Conservation (phyloP, 371 early-diverging fungal genomes). For the Mucor mucedo region DNA sequence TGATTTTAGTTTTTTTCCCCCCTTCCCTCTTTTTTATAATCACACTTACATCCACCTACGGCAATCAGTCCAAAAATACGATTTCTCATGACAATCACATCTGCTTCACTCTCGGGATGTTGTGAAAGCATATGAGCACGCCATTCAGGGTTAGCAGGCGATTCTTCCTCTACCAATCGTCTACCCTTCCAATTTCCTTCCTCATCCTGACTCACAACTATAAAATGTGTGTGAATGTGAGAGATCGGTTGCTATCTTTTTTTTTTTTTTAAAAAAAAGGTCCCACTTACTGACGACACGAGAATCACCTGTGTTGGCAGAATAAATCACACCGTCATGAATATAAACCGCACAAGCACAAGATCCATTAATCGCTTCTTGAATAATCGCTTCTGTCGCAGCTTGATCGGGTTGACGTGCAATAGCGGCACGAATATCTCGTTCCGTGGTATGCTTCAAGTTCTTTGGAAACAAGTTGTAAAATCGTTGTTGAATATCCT, state of each 20-base stretch:
- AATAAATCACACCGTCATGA: conserved; percentile 73
- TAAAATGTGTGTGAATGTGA: neutral
- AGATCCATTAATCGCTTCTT: conserved; percentile 73
- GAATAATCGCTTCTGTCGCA: conserved; percentile 39
- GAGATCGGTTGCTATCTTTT: too few relatives aligned
- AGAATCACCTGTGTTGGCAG: conserved; percentile 82
- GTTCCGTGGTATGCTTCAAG: conserved; percentile 37
- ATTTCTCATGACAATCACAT: conserved; percentile 42
- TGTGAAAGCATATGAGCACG: conserved; percentile 46
- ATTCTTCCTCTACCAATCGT: conserved; percentile 55
- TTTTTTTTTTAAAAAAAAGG: neutral
- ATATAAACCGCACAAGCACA: conserved; percentile 81
- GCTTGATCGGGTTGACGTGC: conserved; percentile 39
- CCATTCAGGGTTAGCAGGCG: conserved; percentile 53
- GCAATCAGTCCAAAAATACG: conserved; percentile 58
- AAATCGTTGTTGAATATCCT: conserved; percentile 64
- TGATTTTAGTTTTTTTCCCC: neutral
- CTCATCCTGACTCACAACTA: conserved; percentile 52
- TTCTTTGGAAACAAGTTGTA: conserved; percentile 51
- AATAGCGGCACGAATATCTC: conserved; percentile 48
- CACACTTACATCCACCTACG: conserved; percentile 53
- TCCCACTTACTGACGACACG: conserved; percentile 60
- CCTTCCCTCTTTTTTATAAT: neutral
- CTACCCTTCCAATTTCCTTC: conserved; percentile 53
- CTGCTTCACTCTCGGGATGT: conserved; percentile 48